Conservation (phyloP, 2,329 filamentous ascomycete species). For the Penicillium brasilianum region DNA sequence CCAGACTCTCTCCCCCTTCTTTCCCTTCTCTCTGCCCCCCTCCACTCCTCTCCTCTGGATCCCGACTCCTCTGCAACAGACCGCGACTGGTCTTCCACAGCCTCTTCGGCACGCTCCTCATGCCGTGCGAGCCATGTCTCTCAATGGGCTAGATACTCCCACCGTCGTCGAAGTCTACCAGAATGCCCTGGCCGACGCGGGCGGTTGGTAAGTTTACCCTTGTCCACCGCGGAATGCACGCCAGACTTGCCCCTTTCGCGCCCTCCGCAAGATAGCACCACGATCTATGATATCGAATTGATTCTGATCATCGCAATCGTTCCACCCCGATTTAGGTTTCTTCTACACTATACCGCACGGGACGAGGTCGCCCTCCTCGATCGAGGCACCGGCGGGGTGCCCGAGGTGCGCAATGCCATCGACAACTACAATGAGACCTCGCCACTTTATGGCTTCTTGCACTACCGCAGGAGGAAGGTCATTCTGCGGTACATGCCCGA, state of each 20-base stretch:
- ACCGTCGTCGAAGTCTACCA: constrained; percentile 85
- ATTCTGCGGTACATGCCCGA: constrained; percentile 92
- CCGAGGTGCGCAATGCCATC: constrained; percentile 80
- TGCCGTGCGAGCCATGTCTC: constrained; percentile 71
- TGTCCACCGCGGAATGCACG: constrained; percentile 1
- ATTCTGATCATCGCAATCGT: background rate
- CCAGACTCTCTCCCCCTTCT: constrained; percentile 15
- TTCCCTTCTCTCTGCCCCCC: constrained; percentile 17
- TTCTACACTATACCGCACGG: constrained; percentile 86
- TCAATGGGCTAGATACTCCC: constrained; percentile 88
- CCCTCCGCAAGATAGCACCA: constrained; percentile 11
- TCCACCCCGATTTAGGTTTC: constrained; percentile 69
- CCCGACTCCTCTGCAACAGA: constrained; percentile 4
- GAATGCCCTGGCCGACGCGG: constrained; percentile 76
- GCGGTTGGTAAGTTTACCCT: constrained; percentile 79
- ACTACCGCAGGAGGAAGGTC: constrained; percentile 87
- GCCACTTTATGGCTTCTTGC: constrained; percentile 88
- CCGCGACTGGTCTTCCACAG: constrained; percentile 4
- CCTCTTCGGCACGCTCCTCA: constrained; percentile 27
- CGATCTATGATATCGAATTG: background rate
- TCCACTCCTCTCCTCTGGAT: constrained; percentile 19
- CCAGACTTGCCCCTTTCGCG: constrained; percentile 11
- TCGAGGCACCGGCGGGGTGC: constrained; percentile 78
- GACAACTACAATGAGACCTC: constrained; percentile 80
- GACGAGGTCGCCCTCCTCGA: constrained; percentile 83